phyloP scores from a whole-genome alignment of 2,329 filamentous ascomycete genomes.

The Microthyrium microscopicum region DNA sequence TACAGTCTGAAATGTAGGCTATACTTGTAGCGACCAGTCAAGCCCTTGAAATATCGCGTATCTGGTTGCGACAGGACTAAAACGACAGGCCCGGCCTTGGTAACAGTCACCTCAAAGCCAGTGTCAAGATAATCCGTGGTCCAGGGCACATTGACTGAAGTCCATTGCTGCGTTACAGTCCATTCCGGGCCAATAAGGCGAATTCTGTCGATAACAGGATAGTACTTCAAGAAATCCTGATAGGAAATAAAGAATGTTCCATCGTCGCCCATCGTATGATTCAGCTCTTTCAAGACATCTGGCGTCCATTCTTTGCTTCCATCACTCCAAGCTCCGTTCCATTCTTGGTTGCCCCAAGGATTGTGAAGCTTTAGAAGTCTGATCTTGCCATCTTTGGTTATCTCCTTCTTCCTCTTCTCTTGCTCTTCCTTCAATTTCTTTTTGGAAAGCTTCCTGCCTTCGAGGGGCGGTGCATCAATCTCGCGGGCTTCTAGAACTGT shows the following conservation, averaged over 20 bases:
- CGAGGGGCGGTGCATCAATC: slow-evolving; percentile 14
- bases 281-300: slow-evolving; percentile 55
- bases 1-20: slow-evolving; percentile 33
- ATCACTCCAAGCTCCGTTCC: slow-evolving; percentile 67
- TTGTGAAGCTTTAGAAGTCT: slow-evolving; percentile 46
- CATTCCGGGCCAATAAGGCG: slow-evolving; percentile 36
- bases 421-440: slow-evolving; percentile 33
- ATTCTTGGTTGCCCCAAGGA: slow-evolving; percentile 62
- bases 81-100: slow-evolving; percentile 28
- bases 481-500: slow-evolving; percentile 40
- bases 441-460: slow-evolving; percentile 1
- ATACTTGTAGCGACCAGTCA: slow-evolving; percentile 36
- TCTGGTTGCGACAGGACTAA: slow-evolving; percentile 37
- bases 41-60: slow-evolving; percentile 32
- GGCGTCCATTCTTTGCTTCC: slow-evolving; percentile 72
- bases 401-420: slow-evolving; percentile 17
- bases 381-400: slow-evolving; percentile 12
- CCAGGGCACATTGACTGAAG: slow-evolving; percentile 33
- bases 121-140: slow-evolving; percentile 36
- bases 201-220: slow-evolving; percentile 34
- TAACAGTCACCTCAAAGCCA: slow-evolving; percentile 32
- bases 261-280: slow-evolving; percentile 60
- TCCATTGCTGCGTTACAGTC: slow-evolving; percentile 38
- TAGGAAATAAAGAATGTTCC: slow-evolving; percentile 42
- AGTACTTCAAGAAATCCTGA: slow-evolving; percentile 31